Base-by-base conservation (phyloP, 805 yeast genomes). In the Candida silvatica region DNA sequence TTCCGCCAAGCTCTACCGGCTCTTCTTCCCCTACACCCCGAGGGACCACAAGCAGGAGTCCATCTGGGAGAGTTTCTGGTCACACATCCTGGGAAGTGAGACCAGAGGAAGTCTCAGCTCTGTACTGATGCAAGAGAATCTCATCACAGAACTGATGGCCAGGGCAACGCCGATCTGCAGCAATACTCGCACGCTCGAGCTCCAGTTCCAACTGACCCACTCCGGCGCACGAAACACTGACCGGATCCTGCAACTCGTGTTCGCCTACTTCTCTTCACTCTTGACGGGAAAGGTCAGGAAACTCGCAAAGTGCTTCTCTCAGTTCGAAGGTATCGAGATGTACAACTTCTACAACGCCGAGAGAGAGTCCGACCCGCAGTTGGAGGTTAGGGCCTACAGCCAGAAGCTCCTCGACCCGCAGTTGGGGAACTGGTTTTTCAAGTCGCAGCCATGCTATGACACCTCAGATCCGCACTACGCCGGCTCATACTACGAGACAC, bases 61-160 rank as follows among this genome's bases (percentile, higher is more conserved):
- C 7, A 48, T 64, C 7, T 64, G 58, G 30, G 54, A 59, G 20
- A 52, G 53, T 8, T 51, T 66, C 3, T 75, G 85, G 79, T 65
- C 74, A 36, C 69, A 70, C 31, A 35, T 80, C 0, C 54, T 79
- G 33, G 90, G 90, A 1, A 77, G 75, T 50, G 90, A 81, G 54
- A 55, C 74, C 4, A 37, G 43, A 2, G 68, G 67, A 0, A 71
- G 85, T 0, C 47, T 80, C 5, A 67, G 68, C 40, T 52, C 63
- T 4, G 47, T 45, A 14, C 52, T 77, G 7, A 57, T 56, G 16
- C 33, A 40, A 4, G 48, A 44, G 27, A 66, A 56, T 16, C 62
- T 54, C 38, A 61, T 63, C 11, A 52, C 62, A 2, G 49, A 56
- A 0, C 54, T 74, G 3, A 46, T 49, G 27, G 72, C 79, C 0